phyloP scores from a whole-genome alignment of 169 alveolate genomes.

The Cryptosporidium tyzzeri region DNA sequence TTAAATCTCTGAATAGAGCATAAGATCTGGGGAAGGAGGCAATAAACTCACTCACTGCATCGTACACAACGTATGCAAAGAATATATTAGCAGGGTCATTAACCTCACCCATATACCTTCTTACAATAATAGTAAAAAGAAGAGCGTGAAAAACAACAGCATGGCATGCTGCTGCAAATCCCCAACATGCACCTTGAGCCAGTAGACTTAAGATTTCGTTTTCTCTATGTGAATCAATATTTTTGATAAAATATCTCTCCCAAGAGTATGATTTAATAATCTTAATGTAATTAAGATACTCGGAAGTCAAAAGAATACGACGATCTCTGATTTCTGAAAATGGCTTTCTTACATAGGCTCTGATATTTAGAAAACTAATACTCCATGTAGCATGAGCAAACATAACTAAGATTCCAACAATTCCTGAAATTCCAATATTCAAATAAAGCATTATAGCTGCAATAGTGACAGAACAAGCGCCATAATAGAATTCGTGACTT shows the following conservation, averaged over 20 bases:
- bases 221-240: conserved; percentile 43
- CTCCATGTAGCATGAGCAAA: conserved; percentile 27
- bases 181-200: conserved; percentile 38
- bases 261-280: conserved; percentile 76
- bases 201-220: conserved; percentile 40
- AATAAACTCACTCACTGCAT: conserved; percentile 48
- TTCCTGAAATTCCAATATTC: conserved; percentile 43
- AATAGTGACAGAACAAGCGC: conserved; percentile 13
- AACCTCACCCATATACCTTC: conserved; percentile 19
- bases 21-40: conserved; percentile 62
- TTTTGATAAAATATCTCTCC: conserved; percentile 57
- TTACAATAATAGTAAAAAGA: conserved; percentile 16
- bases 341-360: conserved; percentile 30
- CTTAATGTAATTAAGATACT: conserved; percentile 56
- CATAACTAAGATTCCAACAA: conserved; percentile 55
- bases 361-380: conserved; percentile 4
- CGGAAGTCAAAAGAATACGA: conserved; percentile 67
- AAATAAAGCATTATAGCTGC: conserved; percentile 20
- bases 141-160: conserved; percentile 48
- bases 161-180: conserved; percentile 29
- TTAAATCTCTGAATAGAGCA: conserved; percentile 49
- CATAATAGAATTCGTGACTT: conserved; percentile 64
- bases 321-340: conserved; percentile 73
- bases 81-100: conserved; percentile 62
- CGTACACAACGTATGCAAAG: conserved; percentile 63